phyloP scores from a whole-genome alignment of 495 filamentous ascomycete genomes.

The Neurospora sp. region DNA sequence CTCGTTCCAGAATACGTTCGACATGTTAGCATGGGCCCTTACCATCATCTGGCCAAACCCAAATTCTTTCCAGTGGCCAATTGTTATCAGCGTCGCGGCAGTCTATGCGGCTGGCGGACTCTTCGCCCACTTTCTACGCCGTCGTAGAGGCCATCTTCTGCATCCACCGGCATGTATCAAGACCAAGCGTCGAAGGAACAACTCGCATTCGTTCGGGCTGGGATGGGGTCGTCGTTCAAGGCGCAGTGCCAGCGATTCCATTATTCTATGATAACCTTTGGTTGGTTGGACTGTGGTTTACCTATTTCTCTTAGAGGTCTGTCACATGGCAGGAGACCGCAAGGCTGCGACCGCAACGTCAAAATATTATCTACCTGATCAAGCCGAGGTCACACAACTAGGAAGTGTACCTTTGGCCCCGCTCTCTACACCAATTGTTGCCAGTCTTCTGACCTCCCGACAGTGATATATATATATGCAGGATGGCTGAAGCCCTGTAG shows the following conservation, averaged over 20 bases:
- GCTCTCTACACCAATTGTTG: background rate
- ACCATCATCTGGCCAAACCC: conserved; percentile 52
- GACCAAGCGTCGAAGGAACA: background rate
- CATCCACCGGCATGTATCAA: conserved; percentile 23
- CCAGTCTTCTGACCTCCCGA: background rate
- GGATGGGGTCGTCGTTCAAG: background rate
- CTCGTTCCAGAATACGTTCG: conserved; percentile 54
- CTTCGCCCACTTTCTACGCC: conserved; percentile 48
- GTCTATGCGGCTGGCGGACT: conserved; percentile 36
- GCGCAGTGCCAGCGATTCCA: background rate
- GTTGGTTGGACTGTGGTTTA: background rate
- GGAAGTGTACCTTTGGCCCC: background rate
- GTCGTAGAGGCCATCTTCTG: conserved; percentile 52
- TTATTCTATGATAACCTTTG: background rate
- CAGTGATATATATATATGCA: background rate
- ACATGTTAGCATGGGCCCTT: conserved; percentile 49
- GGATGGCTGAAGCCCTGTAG: background rate
- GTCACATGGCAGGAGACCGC: background rate
- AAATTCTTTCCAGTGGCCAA: conserved; percentile 50
- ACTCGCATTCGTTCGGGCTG: background rate
- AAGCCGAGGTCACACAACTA: background rate
- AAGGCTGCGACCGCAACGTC: background rate
- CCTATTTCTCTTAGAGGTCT: background rate
- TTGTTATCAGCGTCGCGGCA: conserved; percentile 44
- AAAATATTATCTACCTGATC: background rate